Percentiles rank a stretch among this genome's conserved stretches.
phyloP scores from a whole-genome alignment of 192 early-diverging fungal genomes.

The Kappamyces sp. region DNA sequence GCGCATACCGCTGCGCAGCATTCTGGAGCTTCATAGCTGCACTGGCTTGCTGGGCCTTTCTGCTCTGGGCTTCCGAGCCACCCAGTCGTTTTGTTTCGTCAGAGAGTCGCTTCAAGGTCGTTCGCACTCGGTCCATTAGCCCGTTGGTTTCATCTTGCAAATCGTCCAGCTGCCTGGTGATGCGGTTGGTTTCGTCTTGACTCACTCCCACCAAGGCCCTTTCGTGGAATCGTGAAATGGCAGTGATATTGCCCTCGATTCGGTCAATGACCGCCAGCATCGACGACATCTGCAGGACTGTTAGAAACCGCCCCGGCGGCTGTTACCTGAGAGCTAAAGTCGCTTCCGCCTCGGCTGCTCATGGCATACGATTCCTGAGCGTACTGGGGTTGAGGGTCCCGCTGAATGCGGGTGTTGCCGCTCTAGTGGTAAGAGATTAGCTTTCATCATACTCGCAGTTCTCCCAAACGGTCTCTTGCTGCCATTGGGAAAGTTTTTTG shows the following conservation, averaged over 20 bases:
- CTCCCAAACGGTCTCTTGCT: constrained; percentile 12
- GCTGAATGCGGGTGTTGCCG: constrained; percentile 2
- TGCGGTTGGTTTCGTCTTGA: constrained; percentile 19
- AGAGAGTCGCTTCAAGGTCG: constrained; percentile 19
- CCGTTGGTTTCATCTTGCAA: constrained; percentile 25
- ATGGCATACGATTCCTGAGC: constrained; percentile 1
- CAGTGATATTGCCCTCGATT: constrained; percentile 4
- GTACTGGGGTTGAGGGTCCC: constrained; percentile 8
- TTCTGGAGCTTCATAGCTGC: constrained; percentile 36
- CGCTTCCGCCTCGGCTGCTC: constrained; percentile 2
- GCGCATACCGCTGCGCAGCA: constrained; percentile 35
- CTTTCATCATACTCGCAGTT: neutral
- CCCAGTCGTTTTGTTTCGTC: constrained; percentile 21
- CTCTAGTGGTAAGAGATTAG: neutral
- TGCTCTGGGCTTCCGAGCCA: constrained; percentile 20
- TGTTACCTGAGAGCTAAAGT: neutral
- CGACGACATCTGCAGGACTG: constrained; percentile 1
- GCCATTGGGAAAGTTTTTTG: neutral
- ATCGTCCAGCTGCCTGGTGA: constrained; percentile 25
- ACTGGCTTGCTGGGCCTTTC: constrained; percentile 31
- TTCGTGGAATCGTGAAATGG: constrained; percentile 11
- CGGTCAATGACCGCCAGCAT: constrained; percentile 10
- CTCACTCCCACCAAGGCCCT: constrained; percentile 12
- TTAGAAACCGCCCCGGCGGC: neutral
- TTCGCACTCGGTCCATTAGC: constrained; percentile 22